Base-by-base conservation (phyloP, 306 rosid genomes). In the Trifolium repens region DNA sequence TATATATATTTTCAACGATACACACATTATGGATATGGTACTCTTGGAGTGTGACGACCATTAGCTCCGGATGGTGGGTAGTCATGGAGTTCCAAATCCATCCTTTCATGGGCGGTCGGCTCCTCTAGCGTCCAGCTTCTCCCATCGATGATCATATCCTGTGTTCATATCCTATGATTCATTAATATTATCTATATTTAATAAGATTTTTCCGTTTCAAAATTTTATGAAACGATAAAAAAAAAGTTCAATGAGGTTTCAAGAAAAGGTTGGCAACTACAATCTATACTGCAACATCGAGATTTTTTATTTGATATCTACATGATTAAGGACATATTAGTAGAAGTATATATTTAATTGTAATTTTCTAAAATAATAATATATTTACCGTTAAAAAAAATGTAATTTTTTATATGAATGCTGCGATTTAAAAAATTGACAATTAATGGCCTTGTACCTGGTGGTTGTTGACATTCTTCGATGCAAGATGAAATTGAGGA, bases 31-130 rank as follows among this genome's bases (percentile, higher is more conserved):
- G 76, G 83, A 43, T 74, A 75, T 54, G 90, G 78, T 73, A 88
- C 84, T 80, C 52, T 87, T 67, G 98, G 98, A 73, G 92, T 93
- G 85, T 93, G 98, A 72, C 93, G 97, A 80, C 82, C 73, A 77
- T 91, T 93, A 61, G 98, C 89, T 4, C 88, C 90, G 0, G 89
- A 81, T 73, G 94, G 88, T 8, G 93, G 87, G 71, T 91, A 93
- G 75, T 93, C 98, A 73, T 85, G 81, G 6, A 93, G 89, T 76
- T 85, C 96, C 75, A 88, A 52, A 49, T 47, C 90, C 92, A 89
- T 85, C 52, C 92, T 91, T 77, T 81, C 90, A 14, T 11, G 15
- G 5, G 52, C 32, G 3, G 7, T 57, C 72, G 72, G 15, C 65
- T 77, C 81, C 42, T 78, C 60, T 69, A 1, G 19, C 0, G 8